Percentiles rank a stretch among this genome's conserved stretches.
Evolutionary conservation across 768 basidiomycete species (phyloP).

Genomic region (Serendipita sp.): DNA sequence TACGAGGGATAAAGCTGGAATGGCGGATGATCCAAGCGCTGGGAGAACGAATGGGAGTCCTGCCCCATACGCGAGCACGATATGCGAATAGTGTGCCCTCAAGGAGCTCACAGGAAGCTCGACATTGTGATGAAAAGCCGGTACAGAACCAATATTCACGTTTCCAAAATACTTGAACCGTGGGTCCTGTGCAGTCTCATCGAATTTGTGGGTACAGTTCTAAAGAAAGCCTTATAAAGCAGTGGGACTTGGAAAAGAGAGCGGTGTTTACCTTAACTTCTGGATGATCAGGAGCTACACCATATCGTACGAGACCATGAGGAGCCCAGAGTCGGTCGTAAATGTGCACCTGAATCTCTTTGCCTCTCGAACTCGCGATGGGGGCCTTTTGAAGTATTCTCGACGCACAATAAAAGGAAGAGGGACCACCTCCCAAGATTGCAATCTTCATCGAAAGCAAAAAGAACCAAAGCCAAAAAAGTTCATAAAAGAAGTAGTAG

Average conservation of each 20-base stretch:
- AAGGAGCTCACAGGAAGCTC: slow-evolving; percentile 46
- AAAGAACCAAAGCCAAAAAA: too few species aligned
- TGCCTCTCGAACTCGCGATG: slow-evolving; percentile 19
- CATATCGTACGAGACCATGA: slow-evolving; percentile 87
- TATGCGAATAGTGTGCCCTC: slow-evolving; percentile 59
- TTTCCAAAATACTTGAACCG: slow-evolving; percentile 88
- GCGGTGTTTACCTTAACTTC: slow-evolving; percentile 68
- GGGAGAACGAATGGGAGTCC: slow-evolving; percentile 45
- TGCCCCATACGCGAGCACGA: slow-evolving; percentile 80
- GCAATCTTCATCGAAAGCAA: slow-evolving; percentile 42
- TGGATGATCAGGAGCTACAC: slow-evolving; percentile 95
- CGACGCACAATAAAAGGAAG: slow-evolving; percentile 90
- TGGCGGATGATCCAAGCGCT: slow-evolving; percentile 18
- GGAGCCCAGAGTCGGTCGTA: slow-evolving; percentile 90
- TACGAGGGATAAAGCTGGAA: slow-evolving; percentile 70
- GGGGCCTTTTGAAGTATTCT: slow-evolving; percentile 56
- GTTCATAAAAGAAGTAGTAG: too few species aligned
- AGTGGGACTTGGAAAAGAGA: not conserved
- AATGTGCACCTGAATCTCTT: slow-evolving; percentile 51
- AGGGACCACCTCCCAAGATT: slow-evolving; percentile 85
- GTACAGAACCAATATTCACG: slow-evolving; percentile 36
- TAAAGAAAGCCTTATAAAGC: slow-evolving; percentile 20
- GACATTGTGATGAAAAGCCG: slow-evolving; percentile 34
- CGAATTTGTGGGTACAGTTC: slow-evolving; percentile 97
- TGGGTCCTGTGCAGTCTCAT: slow-evolving; percentile 57